Conservation (phyloP, 2,329 filamentous ascomycete species). For the Graphilbum ipis-grandicollis region DNA sequence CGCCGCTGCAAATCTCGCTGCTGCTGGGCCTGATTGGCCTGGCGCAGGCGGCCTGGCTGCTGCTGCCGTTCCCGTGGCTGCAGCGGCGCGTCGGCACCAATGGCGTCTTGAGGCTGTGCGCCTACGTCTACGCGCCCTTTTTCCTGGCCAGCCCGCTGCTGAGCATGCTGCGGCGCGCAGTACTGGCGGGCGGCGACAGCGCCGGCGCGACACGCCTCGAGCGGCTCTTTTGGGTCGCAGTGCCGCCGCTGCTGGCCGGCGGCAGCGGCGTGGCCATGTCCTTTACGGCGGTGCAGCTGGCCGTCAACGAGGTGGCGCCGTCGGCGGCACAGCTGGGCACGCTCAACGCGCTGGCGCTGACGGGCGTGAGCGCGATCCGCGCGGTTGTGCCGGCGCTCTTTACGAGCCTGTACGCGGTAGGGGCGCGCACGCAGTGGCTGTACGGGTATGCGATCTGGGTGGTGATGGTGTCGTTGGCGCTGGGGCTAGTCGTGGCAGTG, state of each 20-base stretch:
- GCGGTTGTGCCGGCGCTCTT: constrained; percentile 50
- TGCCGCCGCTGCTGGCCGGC: constrained; percentile 26
- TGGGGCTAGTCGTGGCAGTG: constrained; percentile 15
- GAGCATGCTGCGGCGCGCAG: constrained; percentile 35
- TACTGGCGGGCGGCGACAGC: constrained; percentile 17
- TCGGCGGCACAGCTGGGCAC: constrained; percentile 47
- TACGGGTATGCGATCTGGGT: constrained; percentile 50
- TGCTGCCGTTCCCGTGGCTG: constrained; percentile 50
- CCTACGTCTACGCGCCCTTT: constrained; percentile 43
- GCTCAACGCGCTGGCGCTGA: constrained; percentile 52
- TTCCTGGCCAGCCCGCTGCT: constrained; percentile 35
- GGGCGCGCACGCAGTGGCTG: constrained; percentile 42
- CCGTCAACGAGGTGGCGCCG: constrained; percentile 57
- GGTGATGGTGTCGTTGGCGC: constrained; percentile 25
- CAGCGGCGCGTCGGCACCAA: constrained; percentile 51
- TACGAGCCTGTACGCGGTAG: constrained; percentile 49
- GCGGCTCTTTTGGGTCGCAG: constrained; percentile 46
- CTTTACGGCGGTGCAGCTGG: constrained; percentile 55
- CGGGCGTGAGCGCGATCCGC: constrained; percentile 40
- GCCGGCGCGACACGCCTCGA: no score
- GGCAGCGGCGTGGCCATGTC: constrained; percentile 50
- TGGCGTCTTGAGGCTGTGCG: constrained; percentile 42
- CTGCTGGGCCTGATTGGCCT: constrained; percentile 48
- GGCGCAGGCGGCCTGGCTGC: constrained; percentile 53
- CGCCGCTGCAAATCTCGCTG: constrained; percentile 43